phyloP scores from a whole-genome alignment of 306 rosid species.

The Ormosia emarginata region DNA sequence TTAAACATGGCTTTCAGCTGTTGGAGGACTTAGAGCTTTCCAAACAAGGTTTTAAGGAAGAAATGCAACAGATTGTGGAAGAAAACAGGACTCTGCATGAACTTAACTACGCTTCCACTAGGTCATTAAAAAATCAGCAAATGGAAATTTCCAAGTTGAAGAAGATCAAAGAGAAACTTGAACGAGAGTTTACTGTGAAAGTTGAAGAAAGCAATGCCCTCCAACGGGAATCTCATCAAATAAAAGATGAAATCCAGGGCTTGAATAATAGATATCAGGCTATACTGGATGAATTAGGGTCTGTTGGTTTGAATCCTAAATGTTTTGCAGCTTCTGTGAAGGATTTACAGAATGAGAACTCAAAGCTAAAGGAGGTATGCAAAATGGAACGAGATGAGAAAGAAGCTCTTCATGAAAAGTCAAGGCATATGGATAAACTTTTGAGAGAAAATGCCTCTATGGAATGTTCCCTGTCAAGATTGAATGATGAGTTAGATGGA shows the following conservation, averaged over 20 bases:
- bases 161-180: slow-evolving; percentile 86
- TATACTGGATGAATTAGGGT: slow-evolving; percentile 61
- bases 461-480: slow-evolving; percentile 58
- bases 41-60: slow-evolving; percentile 68
- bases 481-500: slow-evolving; percentile 63
- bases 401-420: slow-evolving; percentile 63
- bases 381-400: slow-evolving; percentile 58
- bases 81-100: slow-evolving; percentile 71
- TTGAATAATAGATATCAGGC: slow-evolving; percentile 62
- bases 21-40: slow-evolving; percentile 70
- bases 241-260: slow-evolving; percentile 67
- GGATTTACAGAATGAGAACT: slow-evolving; percentile 68
- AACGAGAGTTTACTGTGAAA: slow-evolving; percentile 53
- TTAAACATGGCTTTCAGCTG: slow-evolving; percentile 71
- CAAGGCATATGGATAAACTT: slow-evolving; percentile 59
- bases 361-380: slow-evolving; percentile 59
- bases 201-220: slow-evolving; percentile 66
- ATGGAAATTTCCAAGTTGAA: slow-evolving; percentile 68
- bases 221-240: slow-evolving; percentile 51
- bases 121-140: slow-evolving; percentile 55
- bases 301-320: slow-evolving; percentile 71
- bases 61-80: slow-evolving; percentile 56
- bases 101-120: slow-evolving; percentile 48
- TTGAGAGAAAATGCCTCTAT: slow-evolving; percentile 54
- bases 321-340: slow-evolving; percentile 60